These are phyloP conservation scores for Uncinocarpus reesii DNA, from an alignment of 2,329 filamentous ascomycete genomes.

Conservation along the genomic window DNA sequence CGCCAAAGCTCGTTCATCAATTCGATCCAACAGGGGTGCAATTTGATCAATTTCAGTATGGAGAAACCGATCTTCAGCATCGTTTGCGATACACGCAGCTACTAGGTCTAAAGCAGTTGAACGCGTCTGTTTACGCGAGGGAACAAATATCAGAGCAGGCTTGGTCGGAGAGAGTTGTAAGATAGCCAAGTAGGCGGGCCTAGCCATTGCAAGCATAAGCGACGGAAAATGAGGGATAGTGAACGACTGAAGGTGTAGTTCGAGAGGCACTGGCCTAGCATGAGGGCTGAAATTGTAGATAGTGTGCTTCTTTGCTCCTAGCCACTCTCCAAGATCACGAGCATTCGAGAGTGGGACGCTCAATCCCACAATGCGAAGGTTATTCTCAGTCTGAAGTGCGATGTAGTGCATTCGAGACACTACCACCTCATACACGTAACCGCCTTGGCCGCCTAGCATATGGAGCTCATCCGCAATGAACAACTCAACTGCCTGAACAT, in stretches of 20 bases:
- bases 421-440: slow-evolving; percentile 88
- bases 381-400: slow-evolving; percentile 71
- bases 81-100: slow-evolving; percentile 75
- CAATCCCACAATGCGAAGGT: slow-evolving; percentile 77
- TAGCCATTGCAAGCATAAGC: slow-evolving; percentile 96
- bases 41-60: slow-evolving; percentile 76
- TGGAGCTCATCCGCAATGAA: slow-evolving; percentile 95
- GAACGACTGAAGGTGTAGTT: slow-evolving; percentile 91
- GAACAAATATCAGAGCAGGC: slow-evolving; percentile 83
- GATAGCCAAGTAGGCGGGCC: slow-evolving; percentile 82
- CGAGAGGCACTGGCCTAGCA: slow-evolving; percentile 75
- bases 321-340: slow-evolving; percentile 91
- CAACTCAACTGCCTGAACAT: slow-evolving; percentile 77
- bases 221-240: slow-evolving; percentile 95
- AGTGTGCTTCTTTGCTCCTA: slow-evolving; percentile 93
- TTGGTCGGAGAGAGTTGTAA: slow-evolving; percentile 80
- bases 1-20: slow-evolving; percentile 77
- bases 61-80: slow-evolving; percentile 88
- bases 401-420: slow-evolving; percentile 98
- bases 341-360: slow-evolving; percentile 90
- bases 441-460: slow-evolving; percentile 73
- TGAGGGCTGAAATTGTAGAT: slow-evolving; percentile 98
- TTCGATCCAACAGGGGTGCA: slow-evolving; percentile 64
- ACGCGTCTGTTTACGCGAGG: slow-evolving; percentile 84
- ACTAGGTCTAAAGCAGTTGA: slow-evolving; percentile 78